phyloP scores from a whole-genome alignment of 179 eudicot genomes.

The Drosera spatulata region DNA sequence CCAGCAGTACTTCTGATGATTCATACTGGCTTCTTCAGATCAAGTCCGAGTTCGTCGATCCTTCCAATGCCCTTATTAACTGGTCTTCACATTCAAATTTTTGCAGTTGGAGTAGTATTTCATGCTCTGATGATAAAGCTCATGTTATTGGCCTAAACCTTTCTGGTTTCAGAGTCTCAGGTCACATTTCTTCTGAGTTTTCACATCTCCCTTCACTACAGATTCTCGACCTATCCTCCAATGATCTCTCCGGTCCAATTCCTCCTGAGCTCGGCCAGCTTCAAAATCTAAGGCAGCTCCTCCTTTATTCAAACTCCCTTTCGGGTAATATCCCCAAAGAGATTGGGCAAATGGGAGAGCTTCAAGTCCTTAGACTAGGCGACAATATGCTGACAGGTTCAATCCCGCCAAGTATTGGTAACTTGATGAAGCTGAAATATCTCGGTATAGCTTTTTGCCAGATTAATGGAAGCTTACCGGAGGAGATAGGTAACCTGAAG shows the following conservation, averaged over 20 bases:
- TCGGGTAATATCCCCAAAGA: slow-evolving; percentile 56
- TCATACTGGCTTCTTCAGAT: slow-evolving; percentile 51
- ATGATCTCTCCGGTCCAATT: slow-evolving; percentile 11
- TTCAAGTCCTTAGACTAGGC: slow-evolving; percentile 72
- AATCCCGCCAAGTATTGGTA: slow-evolving; percentile 35
- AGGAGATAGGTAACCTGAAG: slow-evolving; percentile 54
- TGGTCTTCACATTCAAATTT: slow-evolving; percentile 45
- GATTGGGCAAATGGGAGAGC: slow-evolving; percentile 38
- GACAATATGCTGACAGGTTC: slow-evolving; percentile 56
- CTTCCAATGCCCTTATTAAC: slow-evolving; percentile 32
- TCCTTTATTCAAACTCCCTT: slow-evolving; percentile 48
- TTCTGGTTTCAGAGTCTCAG: slow-evolving; percentile 46
- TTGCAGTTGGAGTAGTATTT: slow-evolving; percentile 68
- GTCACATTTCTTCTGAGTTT: slow-evolving; percentile 48
- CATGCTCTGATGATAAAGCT: slow-evolving; percentile 54
- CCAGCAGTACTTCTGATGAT: slow-evolving; percentile 25
- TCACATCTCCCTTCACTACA: slow-evolving; percentile 49
- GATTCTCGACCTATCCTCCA: slow-evolving; percentile 53
- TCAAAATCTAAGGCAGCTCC: slow-evolving; percentile 39
- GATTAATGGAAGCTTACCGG: slow-evolving; percentile 58
- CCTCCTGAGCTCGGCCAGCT: slow-evolving; percentile 23
- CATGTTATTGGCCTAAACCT: slow-evolving; percentile 50
- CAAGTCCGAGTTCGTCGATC: slow-evolving; percentile 47
- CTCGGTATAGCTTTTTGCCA: slow-evolving; percentile 58
- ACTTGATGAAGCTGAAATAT: slow-evolving; percentile 42